Percentiles rank a stretch among this genome's conserved stretches.
Conservation (phyloP, 192 early-diverging fungal species). For the Linnemannia elongata region DNA sequence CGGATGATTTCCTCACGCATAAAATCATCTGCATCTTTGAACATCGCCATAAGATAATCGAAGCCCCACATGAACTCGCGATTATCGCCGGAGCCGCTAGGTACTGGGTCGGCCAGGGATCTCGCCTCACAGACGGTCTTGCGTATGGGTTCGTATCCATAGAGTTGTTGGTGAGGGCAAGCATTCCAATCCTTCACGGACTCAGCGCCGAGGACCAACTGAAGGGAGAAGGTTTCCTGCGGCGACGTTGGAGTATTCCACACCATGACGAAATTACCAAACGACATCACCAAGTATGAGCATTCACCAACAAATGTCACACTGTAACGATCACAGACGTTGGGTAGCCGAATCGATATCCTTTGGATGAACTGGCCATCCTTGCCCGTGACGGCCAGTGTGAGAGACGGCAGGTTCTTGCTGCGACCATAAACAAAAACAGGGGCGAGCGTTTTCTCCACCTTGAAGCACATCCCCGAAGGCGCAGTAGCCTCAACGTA, state of each 20-base stretch:
- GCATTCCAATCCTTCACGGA: background rate
- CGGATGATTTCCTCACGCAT: conserved; percentile 18
- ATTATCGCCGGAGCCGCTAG: too few species aligned
- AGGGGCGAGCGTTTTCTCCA: background rate
- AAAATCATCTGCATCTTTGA: too few species aligned
- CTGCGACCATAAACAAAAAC: background rate
- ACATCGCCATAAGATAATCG: too few species aligned
- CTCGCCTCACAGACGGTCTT: too few species aligned
- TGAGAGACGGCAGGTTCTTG: background rate
- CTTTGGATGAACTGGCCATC: background rate
- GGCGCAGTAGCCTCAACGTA: too few species aligned
- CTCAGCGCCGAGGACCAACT: too few species aligned
- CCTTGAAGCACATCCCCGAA: too few species aligned
- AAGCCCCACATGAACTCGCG: too few species aligned
- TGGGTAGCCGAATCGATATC: background rate
- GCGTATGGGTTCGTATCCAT: background rate
- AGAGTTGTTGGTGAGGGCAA: conserved; percentile 8
- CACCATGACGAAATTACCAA: background rate
- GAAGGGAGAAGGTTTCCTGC: too few species aligned
- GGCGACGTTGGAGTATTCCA: background rate
- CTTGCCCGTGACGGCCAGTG: background rate
- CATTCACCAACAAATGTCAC: background rate
- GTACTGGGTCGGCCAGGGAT: too few species aligned
- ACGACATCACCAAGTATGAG: background rate
- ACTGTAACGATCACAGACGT: background rate